phyloP scores from a whole-genome alignment of 441 rosid species.

The Populus hybrid region DNA sequence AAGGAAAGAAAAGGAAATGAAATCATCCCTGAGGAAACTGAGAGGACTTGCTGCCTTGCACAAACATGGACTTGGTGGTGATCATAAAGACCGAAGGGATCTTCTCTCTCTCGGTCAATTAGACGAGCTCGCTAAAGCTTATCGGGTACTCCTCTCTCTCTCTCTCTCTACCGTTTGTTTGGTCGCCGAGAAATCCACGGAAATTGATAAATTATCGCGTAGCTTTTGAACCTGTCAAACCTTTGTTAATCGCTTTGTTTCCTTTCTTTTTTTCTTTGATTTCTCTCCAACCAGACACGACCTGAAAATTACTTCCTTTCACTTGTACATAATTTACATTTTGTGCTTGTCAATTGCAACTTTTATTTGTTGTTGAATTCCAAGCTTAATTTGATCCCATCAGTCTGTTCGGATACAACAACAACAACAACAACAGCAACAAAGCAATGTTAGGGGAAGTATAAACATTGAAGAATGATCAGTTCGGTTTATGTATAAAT shows the following conservation, averaged over 20 bases:
- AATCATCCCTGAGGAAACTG: conserved; percentile 64
- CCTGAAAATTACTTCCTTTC: background rate
- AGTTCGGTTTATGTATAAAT: background rate
- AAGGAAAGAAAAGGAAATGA: conserved; percentile 37
- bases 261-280: background rate
- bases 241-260: background rate
- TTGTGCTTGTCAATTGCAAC: background rate
- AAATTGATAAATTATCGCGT: background rate
- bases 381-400: background rate
- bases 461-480: background rate
- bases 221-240: background rate
- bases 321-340: background rate
- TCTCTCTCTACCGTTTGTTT: background rate
- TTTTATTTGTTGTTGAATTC: background rate
- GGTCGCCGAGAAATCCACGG: background rate
- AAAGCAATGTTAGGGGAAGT: background rate
- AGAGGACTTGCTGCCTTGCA: conserved; percentile 50
- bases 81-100: conserved; percentile 44
- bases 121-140: conserved; percentile 73
- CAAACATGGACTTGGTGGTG: conserved; percentile 33
- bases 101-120: conserved; percentile 41
- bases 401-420: too few relatives aligned
- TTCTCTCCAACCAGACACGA: background rate
- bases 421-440: too few relatives aligned
- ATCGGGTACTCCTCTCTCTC: conserved; percentile 41